Evolutionary conservation across 805 yeast genomes (phyloP).

Genomic region (Cyberlindnera petersonii): DNA sequence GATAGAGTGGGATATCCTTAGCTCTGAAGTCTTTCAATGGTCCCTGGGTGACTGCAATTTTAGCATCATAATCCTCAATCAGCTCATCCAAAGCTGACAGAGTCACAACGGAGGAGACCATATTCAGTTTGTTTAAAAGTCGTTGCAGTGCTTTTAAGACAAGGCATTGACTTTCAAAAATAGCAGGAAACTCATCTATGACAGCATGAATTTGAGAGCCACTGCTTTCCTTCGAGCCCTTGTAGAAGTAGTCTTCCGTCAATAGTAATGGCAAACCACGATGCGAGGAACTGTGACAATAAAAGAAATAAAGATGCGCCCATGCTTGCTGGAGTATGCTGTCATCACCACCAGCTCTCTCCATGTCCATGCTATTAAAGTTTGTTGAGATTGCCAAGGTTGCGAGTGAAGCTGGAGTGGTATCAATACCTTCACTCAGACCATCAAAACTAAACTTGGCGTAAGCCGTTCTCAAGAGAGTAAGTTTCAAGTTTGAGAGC

Average conservation of each 20-base stretch:
- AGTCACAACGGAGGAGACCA: conserved; percentile 10
- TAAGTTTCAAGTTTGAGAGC: conserved; percentile 11
- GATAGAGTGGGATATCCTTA: conserved; percentile 2
- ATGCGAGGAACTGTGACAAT: conserved; percentile 11
- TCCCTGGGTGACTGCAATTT: conserved; percentile 5
- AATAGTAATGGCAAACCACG: conserved; percentile 22
- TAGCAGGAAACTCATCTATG: not conserved
- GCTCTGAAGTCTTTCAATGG: conserved; percentile 15
- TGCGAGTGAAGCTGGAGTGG: conserved; percentile 9
- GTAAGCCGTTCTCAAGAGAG: conserved; percentile 11
- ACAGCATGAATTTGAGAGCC: not conserved
- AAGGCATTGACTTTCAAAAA: not conserved
- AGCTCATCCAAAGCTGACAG: conserved; percentile 6
- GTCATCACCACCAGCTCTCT: conserved; percentile 9
- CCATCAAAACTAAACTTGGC: conserved; percentile 14
- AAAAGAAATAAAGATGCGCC: conserved; percentile 19
- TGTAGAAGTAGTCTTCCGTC: conserved; percentile 18
- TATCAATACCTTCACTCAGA: conserved; percentile 1
- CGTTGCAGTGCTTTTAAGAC: conserved; percentile 4
- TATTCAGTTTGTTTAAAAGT: conserved; percentile 11
- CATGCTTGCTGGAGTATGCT: conserved; percentile 15
- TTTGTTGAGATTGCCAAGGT: conserved; percentile 15
- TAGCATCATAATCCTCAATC: conserved; percentile 12
- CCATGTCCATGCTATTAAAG: conserved; percentile 16
- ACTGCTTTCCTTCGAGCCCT: conserved; percentile 8